Evolutionary conservation across 345 rosid genomes (phyloP).

Genomic region (Pistacia integerrima): DNA sequence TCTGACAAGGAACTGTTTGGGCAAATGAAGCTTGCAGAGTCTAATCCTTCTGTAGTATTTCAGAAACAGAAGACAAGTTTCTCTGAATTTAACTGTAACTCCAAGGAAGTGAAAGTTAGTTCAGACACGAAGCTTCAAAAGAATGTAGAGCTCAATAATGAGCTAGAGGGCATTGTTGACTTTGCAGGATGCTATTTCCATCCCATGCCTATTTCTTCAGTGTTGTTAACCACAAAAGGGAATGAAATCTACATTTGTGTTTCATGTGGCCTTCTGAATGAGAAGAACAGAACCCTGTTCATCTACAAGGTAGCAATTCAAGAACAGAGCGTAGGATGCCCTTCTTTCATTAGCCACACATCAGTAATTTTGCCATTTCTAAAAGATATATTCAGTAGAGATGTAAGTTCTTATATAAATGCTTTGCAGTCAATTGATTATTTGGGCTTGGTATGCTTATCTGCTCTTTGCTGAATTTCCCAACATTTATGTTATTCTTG

Average conservation of each 20-base stretch:
- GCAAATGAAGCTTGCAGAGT: constrained; percentile 27
- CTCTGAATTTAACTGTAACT: constrained; percentile 25
- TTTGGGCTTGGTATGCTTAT: constrained; percentile 2
- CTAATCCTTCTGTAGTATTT: constrained; percentile 25
- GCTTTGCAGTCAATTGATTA: constrained; percentile 6
- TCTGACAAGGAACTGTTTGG: constrained; percentile 33
- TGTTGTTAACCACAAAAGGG: constrained; percentile 50
- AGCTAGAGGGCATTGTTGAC: constrained; percentile 47
- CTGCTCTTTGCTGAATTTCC: constrained; percentile 11
- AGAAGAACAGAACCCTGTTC: constrained; percentile 52
- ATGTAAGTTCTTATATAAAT: constrained; percentile 32
- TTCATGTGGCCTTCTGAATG: constrained; percentile 52
- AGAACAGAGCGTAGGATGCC: constrained; percentile 59
- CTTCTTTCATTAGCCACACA: constrained; percentile 72
- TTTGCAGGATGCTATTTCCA: constrained; percentile 82
- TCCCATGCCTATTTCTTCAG: constrained; percentile 58
- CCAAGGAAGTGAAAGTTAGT: constrained; percentile 32
- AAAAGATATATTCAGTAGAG: constrained; percentile 43
- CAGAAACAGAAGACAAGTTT: constrained; percentile 25
- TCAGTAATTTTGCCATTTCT: constrained; percentile 46
- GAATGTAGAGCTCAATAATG: constrained; percentile 42
- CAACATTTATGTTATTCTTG: constrained; percentile 15
- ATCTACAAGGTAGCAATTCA: constrained; percentile 59
- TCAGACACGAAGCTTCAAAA: constrained; percentile 36
- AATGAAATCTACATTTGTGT: constrained; percentile 61